Evolutionary conservation across 2,329 filamentous ascomycete genomes (phyloP), one percentile per base, ranked within the genome.

Genomic region (Polychaeton citri): DNA sequence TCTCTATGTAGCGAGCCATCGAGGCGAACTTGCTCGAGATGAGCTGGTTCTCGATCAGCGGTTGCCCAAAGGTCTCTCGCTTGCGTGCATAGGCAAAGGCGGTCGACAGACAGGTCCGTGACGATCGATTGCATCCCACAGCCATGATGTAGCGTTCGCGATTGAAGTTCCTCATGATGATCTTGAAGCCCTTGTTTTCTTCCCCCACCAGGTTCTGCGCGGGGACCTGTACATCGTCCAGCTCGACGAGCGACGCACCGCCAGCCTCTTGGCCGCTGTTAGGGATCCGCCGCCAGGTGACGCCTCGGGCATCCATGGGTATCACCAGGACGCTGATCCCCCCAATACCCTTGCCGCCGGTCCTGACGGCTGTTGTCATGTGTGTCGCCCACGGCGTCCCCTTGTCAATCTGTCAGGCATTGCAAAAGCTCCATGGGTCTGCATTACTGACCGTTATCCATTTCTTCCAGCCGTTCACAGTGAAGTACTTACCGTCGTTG

Each of bases 241-340:
- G 59, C 15, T 68, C 65, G 33, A 76, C 63, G 21, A 47, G 32
- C 1, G 45, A 50, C 46, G 40, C 62, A 51, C 74, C 74, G 28
- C 75, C 76, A 4, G 74, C 74, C 46, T 75, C 71, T n/a, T 79
- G 74, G 3, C 77, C 78, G 18, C 69, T 75, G 52, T 81, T 81
- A 35, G 68, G 56, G 53, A 81, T 77, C 34, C 62, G 66, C 15
- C 71, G 61, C 34, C 62, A 62, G 2, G 61, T 59, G 5, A 77
- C 57, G n/a, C 74, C 74, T 2, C 61, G 55, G 0, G 57, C 50
- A 30, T 62, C 52, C 19, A 70, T 57, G 0, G 72, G 65, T 17
- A 78, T 72, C 3, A 78, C 68, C 1, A 79, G 54, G 2, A 76
- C 60, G 1, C 71, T 74, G 19, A 78, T 63, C 3, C 74, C 74